Evolutionary conservation across 768 basidiomycete genomes (phyloP).

Genomic region (Lactarius evosmus): DNA sequence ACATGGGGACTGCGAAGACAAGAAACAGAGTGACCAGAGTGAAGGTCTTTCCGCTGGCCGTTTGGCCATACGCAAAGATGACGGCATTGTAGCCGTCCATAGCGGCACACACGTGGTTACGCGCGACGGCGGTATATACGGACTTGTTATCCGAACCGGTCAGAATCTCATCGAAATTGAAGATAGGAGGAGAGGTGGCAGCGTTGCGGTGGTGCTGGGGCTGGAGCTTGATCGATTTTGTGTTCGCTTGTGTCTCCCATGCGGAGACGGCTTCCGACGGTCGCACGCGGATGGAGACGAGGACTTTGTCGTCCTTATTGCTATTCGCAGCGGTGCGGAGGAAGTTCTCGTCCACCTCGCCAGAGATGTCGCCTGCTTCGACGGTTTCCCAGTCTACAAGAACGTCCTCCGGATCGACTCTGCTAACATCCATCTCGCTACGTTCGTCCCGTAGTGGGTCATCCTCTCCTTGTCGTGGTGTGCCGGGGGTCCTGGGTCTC

Average conservation of each 20-base stretch:
- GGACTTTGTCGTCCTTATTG: constrained; percentile 80
- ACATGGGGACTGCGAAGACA: neutral
- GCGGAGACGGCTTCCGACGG: constrained; percentile 52
- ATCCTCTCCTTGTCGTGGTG: constrained; percentile 41
- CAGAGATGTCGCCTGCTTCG: constrained; percentile 65
- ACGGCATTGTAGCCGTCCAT: constrained; percentile 98
- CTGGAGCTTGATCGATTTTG: constrained; percentile 59
- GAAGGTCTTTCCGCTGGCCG: constrained; percentile 74
- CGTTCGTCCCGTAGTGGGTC: constrained; percentile 48
- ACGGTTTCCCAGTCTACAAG: constrained; percentile 73
- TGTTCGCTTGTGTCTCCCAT: constrained; percentile 48
- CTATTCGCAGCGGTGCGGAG: constrained; percentile 45
- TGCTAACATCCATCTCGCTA: constrained; percentile 76
- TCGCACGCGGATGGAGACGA: constrained; percentile 77
- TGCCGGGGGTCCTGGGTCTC: constrained; percentile 37
- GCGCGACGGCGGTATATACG: constrained; percentile 71
- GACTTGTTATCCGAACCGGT: constrained; percentile 78
- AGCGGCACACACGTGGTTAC: constrained; percentile 80
- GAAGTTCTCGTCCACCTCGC: constrained; percentile 61
- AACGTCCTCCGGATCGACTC: constrained; percentile 70
- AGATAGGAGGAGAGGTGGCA: constrained; percentile 43
- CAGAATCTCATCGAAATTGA: constrained; percentile 72
- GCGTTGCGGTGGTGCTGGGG: constrained; percentile 50
- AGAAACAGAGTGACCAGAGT: constrained; percentile 46
- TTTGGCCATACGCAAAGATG: constrained; percentile 93